A percentile compares a stretch with the other conserved stretches of the same genome.
These are phyloP conservation scores for Penicillium sp. DNA, from an alignment of 2,329 filamentous ascomycete species.

Conservation along the genomic window DNA sequence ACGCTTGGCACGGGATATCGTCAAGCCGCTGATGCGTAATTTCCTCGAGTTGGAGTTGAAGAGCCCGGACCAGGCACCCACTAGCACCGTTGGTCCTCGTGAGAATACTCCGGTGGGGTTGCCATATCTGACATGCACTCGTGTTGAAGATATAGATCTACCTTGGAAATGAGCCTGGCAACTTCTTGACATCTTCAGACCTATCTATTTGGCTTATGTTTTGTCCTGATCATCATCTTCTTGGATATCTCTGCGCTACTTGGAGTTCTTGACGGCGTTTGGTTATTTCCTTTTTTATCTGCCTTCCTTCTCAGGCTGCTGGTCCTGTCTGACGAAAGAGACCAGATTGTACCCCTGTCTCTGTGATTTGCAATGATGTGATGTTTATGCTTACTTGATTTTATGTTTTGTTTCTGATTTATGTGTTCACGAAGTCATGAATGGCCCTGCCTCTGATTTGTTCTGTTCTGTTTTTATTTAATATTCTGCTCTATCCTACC, in stretches of 20 bases:
- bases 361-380: conserved; percentile 17
- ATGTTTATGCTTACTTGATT: conserved; percentile 19
- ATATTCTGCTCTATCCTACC: not conserved
- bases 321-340: conserved; percentile 9
- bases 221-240: not conserved
- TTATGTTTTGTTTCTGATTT: conserved; percentile 9
- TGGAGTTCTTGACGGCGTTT: conserved; percentile 1
- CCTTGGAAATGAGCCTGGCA: conserved; percentile 55
- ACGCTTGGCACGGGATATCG: conserved; percentile 74
- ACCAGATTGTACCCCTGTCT: conserved; percentile 5
- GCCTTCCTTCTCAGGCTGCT: conserved; percentile 12
- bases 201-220: not conserved
- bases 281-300: conserved; percentile 1
- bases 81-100: conserved; percentile 21
- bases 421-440: conserved; percentile 26
- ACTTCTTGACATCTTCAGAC: not conserved
- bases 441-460: not conserved
- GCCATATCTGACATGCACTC: conserved; percentile 65
- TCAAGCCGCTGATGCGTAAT: conserved; percentile 82
- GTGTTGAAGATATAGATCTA: conserved; percentile 61
- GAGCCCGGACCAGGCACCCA: conserved; percentile 24
- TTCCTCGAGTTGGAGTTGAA: conserved; percentile 76
- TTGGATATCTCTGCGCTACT: not conserved
- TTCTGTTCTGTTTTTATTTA: not conserved
- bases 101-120: conserved; percentile 49